Conservation (phyloP, 2,329 filamentous ascomycete species). For the Zymoseptoria crescenta region DNA sequence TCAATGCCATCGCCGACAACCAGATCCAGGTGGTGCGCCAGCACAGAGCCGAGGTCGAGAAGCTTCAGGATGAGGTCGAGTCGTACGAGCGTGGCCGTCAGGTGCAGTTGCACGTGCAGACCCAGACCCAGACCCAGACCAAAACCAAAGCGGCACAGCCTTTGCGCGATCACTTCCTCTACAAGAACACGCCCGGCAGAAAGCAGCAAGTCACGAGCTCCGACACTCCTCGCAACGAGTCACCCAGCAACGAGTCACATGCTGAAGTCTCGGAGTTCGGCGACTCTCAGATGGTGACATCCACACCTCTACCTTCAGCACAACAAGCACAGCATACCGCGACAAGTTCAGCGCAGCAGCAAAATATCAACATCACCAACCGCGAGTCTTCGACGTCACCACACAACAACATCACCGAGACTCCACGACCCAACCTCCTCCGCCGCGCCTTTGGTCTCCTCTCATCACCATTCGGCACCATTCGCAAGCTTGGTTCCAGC, state of each 20-base stretch:
- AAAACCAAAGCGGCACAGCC: constrained; percentile 1
- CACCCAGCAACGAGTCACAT: background rate
- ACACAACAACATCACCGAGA: background rate
- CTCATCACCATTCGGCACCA: constrained; percentile 1
- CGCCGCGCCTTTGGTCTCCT: constrained; percentile 2
- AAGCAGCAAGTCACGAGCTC: background rate
- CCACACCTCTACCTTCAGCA: constrained; percentile 5
- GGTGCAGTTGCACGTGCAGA: background rate
- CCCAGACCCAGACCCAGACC: background rate
- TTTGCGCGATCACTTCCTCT: background rate
- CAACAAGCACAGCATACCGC: constrained; percentile 6
- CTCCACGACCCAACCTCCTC: background rate
- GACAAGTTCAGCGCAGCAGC: constrained; percentile 1
- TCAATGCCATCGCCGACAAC: constrained; percentile 5
- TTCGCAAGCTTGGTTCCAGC: background rate
- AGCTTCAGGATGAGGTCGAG: background rate
- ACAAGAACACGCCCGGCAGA: background rate
- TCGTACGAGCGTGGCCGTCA: constrained; percentile 3
- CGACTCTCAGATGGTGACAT: background rate
- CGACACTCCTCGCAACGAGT: background rate
- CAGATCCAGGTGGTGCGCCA: constrained; percentile 1
- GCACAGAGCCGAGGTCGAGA: background rate
- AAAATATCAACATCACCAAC: background rate
- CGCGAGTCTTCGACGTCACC: background rate
- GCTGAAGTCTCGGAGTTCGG: constrained; percentile 1